These are phyloP conservation scores for Eleusine coracana DNA, from an alignment of 176 grass and related monocot genomes.

Conservation along the genomic window DNA sequence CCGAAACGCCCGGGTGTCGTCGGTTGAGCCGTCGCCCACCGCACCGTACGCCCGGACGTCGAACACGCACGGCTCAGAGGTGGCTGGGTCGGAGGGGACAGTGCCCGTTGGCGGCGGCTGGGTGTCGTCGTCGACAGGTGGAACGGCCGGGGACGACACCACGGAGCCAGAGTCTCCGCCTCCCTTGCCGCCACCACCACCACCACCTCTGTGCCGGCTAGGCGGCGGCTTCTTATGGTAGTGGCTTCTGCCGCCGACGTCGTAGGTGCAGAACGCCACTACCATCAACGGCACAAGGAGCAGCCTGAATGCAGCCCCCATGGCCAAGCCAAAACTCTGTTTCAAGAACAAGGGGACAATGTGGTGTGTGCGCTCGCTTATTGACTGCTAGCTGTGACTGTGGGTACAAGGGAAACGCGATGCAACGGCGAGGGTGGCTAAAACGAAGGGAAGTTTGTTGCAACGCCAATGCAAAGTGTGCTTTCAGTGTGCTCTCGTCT, in stretches of 20 bases:
- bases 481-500: background rate
- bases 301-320: slow-evolving; percentile 11
- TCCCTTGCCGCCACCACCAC: background rate
- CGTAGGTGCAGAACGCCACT: slow-evolving; percentile 24
- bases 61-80: slow-evolving; percentile 57
- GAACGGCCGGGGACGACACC: slow-evolving; percentile 44
- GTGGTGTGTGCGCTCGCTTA: too few species aligned
- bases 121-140: slow-evolving; percentile 15
- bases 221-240: slow-evolving; percentile 60
- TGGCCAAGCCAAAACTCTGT: slow-evolving; percentile 12
- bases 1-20: slow-evolving; percentile 80
- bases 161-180: background rate
- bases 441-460: slow-evolving; percentile 16
- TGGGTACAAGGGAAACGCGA: background rate
- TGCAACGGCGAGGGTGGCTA: background rate
- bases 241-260: slow-evolving; percentile 61
- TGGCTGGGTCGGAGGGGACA: slow-evolving; percentile 54
- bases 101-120: slow-evolving; percentile 15
- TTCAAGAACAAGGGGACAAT: slow-evolving; percentile 10
- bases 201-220: slow-evolving; percentile 23
- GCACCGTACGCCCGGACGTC: slow-evolving; percentile 81
- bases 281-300: slow-evolving; percentile 26
- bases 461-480: background rate
- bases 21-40: slow-evolving; percentile 55
- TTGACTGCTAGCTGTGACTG: background rate